Base-by-base conservation (phyloP, 163 green algal genomes). In the Chloromonas sp. region DNA sequence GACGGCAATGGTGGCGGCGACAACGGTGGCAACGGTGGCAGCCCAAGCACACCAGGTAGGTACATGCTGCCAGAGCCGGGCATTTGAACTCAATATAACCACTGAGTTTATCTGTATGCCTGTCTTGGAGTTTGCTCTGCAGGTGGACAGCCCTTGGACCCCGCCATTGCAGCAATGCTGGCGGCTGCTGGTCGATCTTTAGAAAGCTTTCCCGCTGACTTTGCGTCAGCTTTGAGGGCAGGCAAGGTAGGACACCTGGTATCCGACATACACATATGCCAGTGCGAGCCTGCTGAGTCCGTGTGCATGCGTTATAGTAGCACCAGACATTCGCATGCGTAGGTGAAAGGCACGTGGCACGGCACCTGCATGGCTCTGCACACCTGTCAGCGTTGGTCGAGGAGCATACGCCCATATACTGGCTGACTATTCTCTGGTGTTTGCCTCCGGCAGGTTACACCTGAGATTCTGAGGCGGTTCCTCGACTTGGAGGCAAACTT, bases 391-490 rank as follows among this genome's bases (percentile, higher is more conserved):
- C 36, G 36, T 36, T 36, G 36, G 36, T 36, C 36, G 36, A 36
- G 36, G 36, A 36, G 36, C 36, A 36, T 36, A 36, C 36, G 36
- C 36, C 36, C 36, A 36, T 36, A 36, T 36, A 36, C 36, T 36
- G 36, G 36, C 36, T 36, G 36, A 36, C 36, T 36, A 36, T 36
- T 36, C 36, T 36, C 36, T 36, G 36, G 36, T 36, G 36, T 36
- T 36, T 36, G 36, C 36, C 36, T 36, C 36, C 3, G 79, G 36
- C 85, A 92, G 86, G 89, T 95, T 11, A 92, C 88, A 0, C 83
- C 81, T 8, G 91, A 93, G 57, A 88, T 94, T 0, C 86, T 98
- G 81, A 81, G 96, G 83, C 91, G 93, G 1, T 98, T 94, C 85
- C 87, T 98, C 36, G 89, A 90, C 8, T 88, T 98, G 79, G 90